phyloP scores from a whole-genome alignment of 306 rosid species.

The Acacia crassicarpa region DNA sequence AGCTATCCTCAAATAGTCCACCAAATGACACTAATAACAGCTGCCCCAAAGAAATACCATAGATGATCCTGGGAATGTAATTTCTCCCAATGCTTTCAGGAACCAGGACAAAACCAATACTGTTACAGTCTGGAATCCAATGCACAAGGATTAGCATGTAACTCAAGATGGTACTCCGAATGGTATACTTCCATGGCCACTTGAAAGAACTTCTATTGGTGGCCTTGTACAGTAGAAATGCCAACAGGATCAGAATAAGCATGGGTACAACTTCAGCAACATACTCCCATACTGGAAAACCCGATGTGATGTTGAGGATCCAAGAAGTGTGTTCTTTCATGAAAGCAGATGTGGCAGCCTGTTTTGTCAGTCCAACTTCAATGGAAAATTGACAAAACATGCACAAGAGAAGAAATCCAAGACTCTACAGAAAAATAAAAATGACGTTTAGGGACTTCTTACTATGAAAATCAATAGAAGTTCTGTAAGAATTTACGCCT shows the following conservation, averaged over 20 bases:
- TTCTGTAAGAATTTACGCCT: constrained; percentile 14
- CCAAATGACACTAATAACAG: constrained; percentile 54
- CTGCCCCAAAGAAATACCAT: constrained; percentile 74
- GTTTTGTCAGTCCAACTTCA: constrained; percentile 87
- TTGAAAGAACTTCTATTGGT: constrained; percentile 35
- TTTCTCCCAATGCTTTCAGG: constrained; percentile 55
- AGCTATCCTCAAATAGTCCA: constrained; percentile 38
- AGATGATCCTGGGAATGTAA: constrained; percentile 66
- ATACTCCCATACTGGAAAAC: constrained; percentile 61
- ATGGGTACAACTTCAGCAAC: constrained; percentile 61
- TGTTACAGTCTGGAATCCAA: constrained; percentile 62
- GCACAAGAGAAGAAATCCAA: constrained; percentile 80
- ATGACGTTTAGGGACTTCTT: constrained; percentile 20
- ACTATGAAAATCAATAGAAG: constrained; percentile 20
- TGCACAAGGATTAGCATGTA: constrained; percentile 65
- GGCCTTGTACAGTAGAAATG: constrained; percentile 60
- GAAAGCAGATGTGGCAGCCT: constrained; percentile 77
- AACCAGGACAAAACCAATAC: constrained; percentile 39
- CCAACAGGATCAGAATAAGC: constrained; percentile 60
- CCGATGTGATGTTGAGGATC: constrained; percentile 55
- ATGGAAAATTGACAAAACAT: constrained; percentile 74
- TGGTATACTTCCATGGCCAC: constrained; percentile 59
- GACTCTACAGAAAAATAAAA: constrained; percentile 58
- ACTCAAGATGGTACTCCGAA: constrained; percentile 57
- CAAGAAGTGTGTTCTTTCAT: constrained; percentile 64